Base-by-base conservation (phyloP, 106 monocot genomes). In the Chionographis japonica region DNA sequence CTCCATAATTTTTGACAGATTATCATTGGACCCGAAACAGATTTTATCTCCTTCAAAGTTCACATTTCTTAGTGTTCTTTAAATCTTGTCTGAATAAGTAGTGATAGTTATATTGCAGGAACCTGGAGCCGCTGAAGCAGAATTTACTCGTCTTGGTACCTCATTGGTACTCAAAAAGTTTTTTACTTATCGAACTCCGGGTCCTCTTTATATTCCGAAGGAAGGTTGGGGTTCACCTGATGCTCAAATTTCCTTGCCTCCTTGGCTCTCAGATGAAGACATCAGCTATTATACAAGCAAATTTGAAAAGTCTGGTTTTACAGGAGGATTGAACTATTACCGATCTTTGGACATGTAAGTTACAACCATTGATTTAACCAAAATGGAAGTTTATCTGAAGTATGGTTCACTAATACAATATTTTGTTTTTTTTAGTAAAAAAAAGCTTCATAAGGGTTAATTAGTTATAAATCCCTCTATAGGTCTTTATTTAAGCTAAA, bases 281-380 rank as follows among this genome's bases (percentile, higher is more conserved):
- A 68, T 77, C 18, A 13, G 62, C 40, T 77, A 82, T 46, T 72
- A 66, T 36, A 55, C 62, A 0, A 68, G 57, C 27, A 61, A 68
- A 17, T 82, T 67, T 56, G 78, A 78, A 16, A 82, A 74, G 41
- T 52, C 82, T 37, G 74, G 78, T 40, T 82, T 77, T 60, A 69
- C 78, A 15, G 82, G 82, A 27, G 69, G 64, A 35, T 16, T 82
- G 6, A 82, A 82, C 68, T 82, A 82, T 63, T 82, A 82, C 57
- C 67, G 82, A 12, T 54, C 41, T 19, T 27, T 82, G 10, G 63
- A 82, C 50, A 16, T 58, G 82, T 82, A 74, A 35, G 73, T 50
- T 65, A 15, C 14, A 1, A 36, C 36, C 39, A 4, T n/a, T 4
- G 3, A 10, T 65, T 65, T 18, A 46, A 20, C 9, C 46, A 46